A percentile compares a stretch with the other conserved stretches of the same genome.
These are phyloP conservation scores for Bretschneidera sinensis DNA, from an alignment of 345 rosid species.

Conservation along the genomic window DNA sequence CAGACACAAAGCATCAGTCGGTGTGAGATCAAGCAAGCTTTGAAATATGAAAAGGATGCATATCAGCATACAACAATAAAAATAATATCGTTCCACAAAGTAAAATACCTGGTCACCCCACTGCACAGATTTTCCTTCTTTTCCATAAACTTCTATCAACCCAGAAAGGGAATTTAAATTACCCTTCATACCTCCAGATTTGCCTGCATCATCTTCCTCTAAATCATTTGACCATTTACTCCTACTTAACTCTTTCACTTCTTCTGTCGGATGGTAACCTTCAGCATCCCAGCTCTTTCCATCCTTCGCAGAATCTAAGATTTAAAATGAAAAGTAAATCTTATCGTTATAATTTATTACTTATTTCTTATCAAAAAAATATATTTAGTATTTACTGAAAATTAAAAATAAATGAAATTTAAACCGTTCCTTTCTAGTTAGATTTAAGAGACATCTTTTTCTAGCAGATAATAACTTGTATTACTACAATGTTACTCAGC, in stretches of 20 bases:
- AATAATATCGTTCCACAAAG: background rate
- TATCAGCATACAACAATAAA: background rate
- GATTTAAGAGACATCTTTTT: too few species aligned
- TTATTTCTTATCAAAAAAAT: background rate
- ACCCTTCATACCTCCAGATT: slow-evolving; percentile 26
- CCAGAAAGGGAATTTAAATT: slow-evolving; percentile 44
- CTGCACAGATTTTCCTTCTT: slow-evolving; percentile 62
- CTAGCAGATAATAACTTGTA: too few species aligned
- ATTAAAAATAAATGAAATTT: too few species aligned
- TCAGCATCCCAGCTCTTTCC: slow-evolving; percentile 48
- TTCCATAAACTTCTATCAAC: slow-evolving; percentile 40
- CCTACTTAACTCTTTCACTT: slow-evolving; percentile 62
- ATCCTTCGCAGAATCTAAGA: slow-evolving; percentile 30
- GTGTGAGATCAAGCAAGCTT: background rate
- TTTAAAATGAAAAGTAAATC: background rate
- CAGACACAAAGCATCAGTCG: too few species aligned
- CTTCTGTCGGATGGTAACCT: slow-evolving; percentile 31
- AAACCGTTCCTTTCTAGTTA: too few species aligned
- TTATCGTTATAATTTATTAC: background rate
- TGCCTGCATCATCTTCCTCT: slow-evolving; percentile 53
- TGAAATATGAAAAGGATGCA: background rate
- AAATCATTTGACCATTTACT: slow-evolving; percentile 86
- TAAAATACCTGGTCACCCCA: slow-evolving; percentile 84
- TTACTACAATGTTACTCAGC: too few species aligned
- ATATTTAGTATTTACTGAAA: too few species aligned